Conservation (phyloP, 192 early-diverging fungal species). For the Mortierella claussenii region DNA sequence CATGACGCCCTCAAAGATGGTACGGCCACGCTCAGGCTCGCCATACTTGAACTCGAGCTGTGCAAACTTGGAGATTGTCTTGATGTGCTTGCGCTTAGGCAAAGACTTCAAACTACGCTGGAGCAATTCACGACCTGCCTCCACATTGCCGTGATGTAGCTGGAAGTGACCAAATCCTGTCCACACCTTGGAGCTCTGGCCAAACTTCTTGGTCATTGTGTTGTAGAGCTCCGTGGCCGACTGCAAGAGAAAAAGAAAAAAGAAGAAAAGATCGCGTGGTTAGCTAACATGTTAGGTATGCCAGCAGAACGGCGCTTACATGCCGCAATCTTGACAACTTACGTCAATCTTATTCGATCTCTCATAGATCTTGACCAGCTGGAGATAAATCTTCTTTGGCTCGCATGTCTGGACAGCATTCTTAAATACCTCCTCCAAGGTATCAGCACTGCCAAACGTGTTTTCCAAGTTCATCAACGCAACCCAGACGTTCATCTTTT, state of each 20-base stretch:
- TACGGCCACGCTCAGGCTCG: conserved; percentile 96
- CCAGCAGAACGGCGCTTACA: no score
- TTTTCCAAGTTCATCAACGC: conserved; percentile 97
- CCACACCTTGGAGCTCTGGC: conserved; percentile 93
- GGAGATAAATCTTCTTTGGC: conserved; percentile 88
- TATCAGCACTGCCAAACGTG: conserved; percentile 87
- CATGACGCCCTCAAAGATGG: conserved; percentile 96
- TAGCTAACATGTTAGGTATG: no score
- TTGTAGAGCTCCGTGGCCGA: conserved; percentile 77
- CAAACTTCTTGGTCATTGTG: conserved; percentile 86
- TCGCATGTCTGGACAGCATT: conserved; percentile 88
- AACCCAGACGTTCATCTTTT: conserved; percentile 98
- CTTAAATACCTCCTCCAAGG: conserved; percentile 85
- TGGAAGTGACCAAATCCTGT: conserved; percentile 84
- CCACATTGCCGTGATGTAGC: conserved; percentile 75
- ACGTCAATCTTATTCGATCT: conserved; percentile 81
- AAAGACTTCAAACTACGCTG: conserved; percentile 83
- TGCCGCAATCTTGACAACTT: conserved; percentile 3
- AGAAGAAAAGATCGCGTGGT: no score
- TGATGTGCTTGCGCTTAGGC: conserved; percentile 95
- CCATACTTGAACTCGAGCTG: conserved; percentile 98
- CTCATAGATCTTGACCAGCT: conserved; percentile 92
- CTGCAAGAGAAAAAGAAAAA: no score
- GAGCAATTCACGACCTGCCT: conserved; percentile 84
- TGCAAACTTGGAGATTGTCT: conserved; percentile 94